Evolutionary conservation across 805 yeast species (phyloP).

Genomic region (Ogataea pilisensis): DNA sequence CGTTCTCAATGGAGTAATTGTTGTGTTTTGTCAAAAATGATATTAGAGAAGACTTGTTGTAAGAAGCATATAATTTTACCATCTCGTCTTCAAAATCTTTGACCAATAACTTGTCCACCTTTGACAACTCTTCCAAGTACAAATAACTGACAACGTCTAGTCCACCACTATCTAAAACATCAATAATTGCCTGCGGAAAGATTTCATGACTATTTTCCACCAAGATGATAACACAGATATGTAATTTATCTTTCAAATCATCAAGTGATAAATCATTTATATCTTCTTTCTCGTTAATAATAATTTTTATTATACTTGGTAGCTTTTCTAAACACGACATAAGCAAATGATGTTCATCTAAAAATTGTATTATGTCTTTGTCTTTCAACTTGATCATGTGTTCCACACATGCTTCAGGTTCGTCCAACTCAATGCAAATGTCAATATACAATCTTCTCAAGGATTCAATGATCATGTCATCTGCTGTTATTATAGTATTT

Average conservation of each 20-base stretch:
- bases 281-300: conserved; percentile 26
- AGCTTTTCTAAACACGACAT: conserved; percentile 43
- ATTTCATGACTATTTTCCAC: conserved; percentile 66
- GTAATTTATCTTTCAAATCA: conserved; percentile 36
- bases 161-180: conserved; percentile 38
- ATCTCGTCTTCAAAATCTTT: conserved; percentile 62
- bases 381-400: conserved; percentile 60
- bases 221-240: conserved; percentile 47
- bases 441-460: conserved; percentile 45
- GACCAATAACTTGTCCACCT: conserved; percentile 51
- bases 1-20: conserved; percentile 64
- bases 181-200: conserved; percentile 47
- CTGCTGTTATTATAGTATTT: conserved; percentile 1
- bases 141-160: conserved; percentile 54
- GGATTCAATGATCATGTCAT: conserved; percentile 8
- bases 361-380: conserved; percentile 48
- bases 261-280: conserved; percentile 38
- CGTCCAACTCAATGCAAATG: conserved; percentile 53
- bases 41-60: conserved; percentile 50
- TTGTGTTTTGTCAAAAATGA: conserved; percentile 55
- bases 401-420: conserved; percentile 58
- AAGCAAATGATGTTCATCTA: conserved; percentile 62
- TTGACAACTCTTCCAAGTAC: conserved; percentile 57
- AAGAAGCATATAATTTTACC: conserved; percentile 61
- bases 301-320: conserved; percentile 46